Base-by-base conservation (phyloP, 2,329 filamentous ascomycete species). In the Cercospora beticola region DNA sequence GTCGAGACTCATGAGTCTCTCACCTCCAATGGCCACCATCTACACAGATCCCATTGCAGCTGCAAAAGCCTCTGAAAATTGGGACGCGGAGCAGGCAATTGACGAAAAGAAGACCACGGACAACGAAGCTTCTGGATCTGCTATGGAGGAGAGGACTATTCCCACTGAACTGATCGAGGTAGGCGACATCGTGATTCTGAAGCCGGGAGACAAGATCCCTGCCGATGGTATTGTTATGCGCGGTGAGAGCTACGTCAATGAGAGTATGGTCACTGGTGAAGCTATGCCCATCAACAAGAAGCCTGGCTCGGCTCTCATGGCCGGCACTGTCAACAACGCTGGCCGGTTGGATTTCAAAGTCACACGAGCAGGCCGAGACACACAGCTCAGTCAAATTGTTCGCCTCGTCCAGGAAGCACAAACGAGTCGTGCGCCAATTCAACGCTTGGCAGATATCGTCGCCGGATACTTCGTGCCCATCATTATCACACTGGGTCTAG, bases 211-310 rank as follows among this genome's bases (percentile, higher is more conserved):
- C 82, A 98, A 98, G 83, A 93, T 99, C 67, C 94, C 95, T 1
- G 94, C 94, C 1, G 95, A 99, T 78, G 95, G 95, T 59, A 86
- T 88, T 8, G 87, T 99, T 63, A 92, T 93, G 66, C 89, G 91
- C 64, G 95, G 95, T 33, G 92, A 97, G 80, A 97, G 93, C 40
- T 97, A 96, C 76, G 88, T 97, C 23, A 93, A 99, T 73, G 95
- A 99, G 82, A 97, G 93, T 78, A 98, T 98, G 94, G 94, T 99
- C 60, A 99, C 95, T 5, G 95, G 95, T 72, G 95, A 99, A 82
- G 92, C 95, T 2, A 94, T 97, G 87, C 94, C 95, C 0, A 93
- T 98, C 40, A 89, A 93, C 75, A 99, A 99, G 82, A 90, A 87
- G 73, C 90, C 92, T 75, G 93, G 92, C 8, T 89, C 89, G 73